Percentiles rank a stretch among this genome's conserved stretches.
These are phyloP conservation scores for Cynara cardunculus DNA, from an alignment of 129 eudicot genomes.

Conservation along the genomic window DNA sequence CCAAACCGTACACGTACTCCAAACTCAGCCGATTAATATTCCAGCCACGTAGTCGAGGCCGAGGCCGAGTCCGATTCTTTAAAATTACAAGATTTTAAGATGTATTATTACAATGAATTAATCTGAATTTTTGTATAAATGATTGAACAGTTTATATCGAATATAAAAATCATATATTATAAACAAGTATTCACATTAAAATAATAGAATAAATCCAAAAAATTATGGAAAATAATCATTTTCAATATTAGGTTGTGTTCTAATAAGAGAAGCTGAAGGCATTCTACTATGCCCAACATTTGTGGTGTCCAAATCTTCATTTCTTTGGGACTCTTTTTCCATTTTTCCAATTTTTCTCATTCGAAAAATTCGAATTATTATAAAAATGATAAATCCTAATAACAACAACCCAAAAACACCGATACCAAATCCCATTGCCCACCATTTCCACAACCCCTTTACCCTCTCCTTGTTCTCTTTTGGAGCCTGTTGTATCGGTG, in stretches of 20 bases:
- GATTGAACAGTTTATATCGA: background rate
- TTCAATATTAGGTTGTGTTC: slow-evolving; percentile 81
- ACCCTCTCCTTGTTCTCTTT: background rate
- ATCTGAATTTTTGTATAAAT: too few relatives aligned
- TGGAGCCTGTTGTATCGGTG: background rate
- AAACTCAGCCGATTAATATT: slow-evolving; percentile 1
- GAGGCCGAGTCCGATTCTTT: background rate
- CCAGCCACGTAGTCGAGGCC: background rate
- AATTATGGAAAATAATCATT: slow-evolving; percentile 54
- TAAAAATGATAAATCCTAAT: slow-evolving; percentile 24
- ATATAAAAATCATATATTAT: background rate
- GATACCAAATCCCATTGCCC: slow-evolving; percentile 53
- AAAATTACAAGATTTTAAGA: too few relatives aligned
- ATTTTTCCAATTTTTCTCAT: slow-evolving; percentile 37
- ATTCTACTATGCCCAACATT: slow-evolving; percentile 69
- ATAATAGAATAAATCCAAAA: background rate
- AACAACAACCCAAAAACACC: slow-evolving; percentile 43
- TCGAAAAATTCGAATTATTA: slow-evolving; percentile 18
- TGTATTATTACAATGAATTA: too few relatives aligned
- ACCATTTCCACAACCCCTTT: slow-evolving; percentile 38
- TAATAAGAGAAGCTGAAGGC: slow-evolving; percentile 69
- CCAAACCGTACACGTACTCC: background rate
- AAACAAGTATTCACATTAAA: slow-evolving; percentile 16
- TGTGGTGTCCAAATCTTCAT: slow-evolving; percentile 51
- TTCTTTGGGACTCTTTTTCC: slow-evolving; percentile 57